Conservation (phyloP, 192 early-diverging fungal genomes). For the Backusella liffmaniae region DNA sequence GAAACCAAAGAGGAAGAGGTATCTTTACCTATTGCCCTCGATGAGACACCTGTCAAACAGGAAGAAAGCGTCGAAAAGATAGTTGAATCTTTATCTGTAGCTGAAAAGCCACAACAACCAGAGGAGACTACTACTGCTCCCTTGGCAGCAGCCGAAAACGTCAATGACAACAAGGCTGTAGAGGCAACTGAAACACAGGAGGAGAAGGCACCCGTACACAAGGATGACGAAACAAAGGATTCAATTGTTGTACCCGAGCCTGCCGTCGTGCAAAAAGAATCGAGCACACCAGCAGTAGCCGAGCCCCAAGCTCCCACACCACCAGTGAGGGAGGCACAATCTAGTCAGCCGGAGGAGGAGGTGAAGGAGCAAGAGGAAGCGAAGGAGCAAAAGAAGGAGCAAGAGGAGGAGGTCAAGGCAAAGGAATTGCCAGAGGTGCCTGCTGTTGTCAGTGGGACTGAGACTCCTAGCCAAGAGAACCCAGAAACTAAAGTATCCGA, state of each 20-base stretch:
- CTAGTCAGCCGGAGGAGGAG: background rate
- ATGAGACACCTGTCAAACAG: background rate
- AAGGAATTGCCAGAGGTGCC: background rate
- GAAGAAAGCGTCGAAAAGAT: background rate
- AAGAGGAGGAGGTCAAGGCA: background rate
- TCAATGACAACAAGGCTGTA: background rate
- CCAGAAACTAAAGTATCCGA: background rate
- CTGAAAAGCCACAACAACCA: background rate
- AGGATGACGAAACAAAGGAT: background rate
- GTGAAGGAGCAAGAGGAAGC: background rate
- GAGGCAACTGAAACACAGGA: slow-evolving; percentile 2
- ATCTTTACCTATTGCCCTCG: background rate
- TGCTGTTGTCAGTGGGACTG: background rate
- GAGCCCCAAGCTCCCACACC: background rate
- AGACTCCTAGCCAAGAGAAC: background rate
- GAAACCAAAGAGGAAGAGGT: background rate
- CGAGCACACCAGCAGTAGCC: background rate
- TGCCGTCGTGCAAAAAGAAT: background rate
- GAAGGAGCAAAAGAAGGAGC: background rate
- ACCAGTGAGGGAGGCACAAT: background rate
- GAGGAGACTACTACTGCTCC: background rate
- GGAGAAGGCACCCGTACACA: background rate
- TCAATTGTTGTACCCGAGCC: background rate
- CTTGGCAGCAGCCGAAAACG: background rate
- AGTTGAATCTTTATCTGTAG: background rate